Evolutionary conservation across 73 alveolate genomes (phyloP).

Genomic region (Blepharisma japonicum): DNA sequence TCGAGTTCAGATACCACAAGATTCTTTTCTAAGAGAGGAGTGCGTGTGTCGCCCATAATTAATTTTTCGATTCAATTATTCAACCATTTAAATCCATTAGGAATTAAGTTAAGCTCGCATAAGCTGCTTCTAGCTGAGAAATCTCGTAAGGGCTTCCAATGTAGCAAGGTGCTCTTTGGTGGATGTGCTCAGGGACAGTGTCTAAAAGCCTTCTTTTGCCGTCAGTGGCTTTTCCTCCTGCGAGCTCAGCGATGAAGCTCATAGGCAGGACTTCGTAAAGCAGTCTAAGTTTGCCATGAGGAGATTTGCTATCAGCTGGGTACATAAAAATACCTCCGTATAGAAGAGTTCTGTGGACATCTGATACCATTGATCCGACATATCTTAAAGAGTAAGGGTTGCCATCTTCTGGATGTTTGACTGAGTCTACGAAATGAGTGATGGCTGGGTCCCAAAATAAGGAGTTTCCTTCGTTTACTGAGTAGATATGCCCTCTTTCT

Average conservation of each 20-base stretch:
- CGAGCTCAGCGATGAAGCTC: slow-evolving; percentile 74
- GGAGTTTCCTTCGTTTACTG: slow-evolving; percentile 62
- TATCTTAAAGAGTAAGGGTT: slow-evolving; percentile 53
- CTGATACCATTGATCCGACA: slow-evolving; percentile 73
- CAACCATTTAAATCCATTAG: too few species aligned
- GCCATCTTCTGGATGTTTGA: slow-evolving; percentile 39
- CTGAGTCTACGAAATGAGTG: slow-evolving; percentile 37
- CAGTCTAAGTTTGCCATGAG: slow-evolving; percentile 68
- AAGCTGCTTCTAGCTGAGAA: slow-evolving; percentile 12
- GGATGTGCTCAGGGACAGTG: slow-evolving; percentile 42
- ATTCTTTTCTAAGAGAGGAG: too few species aligned
- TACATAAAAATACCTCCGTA: slow-evolving; percentile 64
- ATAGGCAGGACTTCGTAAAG: slow-evolving; percentile 85
- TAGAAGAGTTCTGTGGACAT: slow-evolving; percentile 63
- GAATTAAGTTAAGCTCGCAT: neutral
- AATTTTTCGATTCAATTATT: too few species aligned
- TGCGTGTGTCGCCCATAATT: too few species aligned
- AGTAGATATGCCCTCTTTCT: slow-evolving; percentile 48
- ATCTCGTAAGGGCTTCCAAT: slow-evolving; percentile 49
- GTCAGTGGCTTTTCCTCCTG: slow-evolving; percentile 74
- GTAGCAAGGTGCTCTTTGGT: slow-evolving; percentile 53
- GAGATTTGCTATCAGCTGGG: slow-evolving; percentile 57
- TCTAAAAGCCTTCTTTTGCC: slow-evolving; percentile 54
- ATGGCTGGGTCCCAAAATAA: slow-evolving; percentile 58
- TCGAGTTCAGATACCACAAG: neutral